phyloP scores from a whole-genome alignment of 75 land plant species.

The Larix kaempferi region DNA sequence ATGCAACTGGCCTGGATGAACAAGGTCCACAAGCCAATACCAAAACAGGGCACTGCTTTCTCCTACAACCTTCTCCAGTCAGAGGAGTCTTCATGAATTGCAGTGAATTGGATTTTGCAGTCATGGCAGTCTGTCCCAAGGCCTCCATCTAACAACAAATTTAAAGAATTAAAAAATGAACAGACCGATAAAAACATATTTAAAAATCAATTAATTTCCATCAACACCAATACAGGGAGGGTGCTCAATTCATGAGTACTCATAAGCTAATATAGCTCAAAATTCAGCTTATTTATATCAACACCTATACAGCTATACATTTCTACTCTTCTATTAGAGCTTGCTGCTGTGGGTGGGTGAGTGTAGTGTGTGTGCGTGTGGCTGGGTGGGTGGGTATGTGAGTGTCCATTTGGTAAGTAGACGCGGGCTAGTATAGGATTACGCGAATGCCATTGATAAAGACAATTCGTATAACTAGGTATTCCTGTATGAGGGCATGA shows the following conservation, averaged over 20 bases:
- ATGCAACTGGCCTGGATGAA: neutral
- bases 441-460: neutral
- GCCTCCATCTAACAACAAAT: conserved; percentile 2
- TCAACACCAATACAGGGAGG: neutral
- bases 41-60: neutral
- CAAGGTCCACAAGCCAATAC: neutral
- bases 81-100: neutral
- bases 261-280: neutral
- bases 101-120: neutral
- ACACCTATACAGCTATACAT: neutral
- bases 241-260: neutral
- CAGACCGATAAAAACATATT: neutral
- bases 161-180: neutral
- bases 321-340: neutral
- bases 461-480: neutral
- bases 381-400: too few relatives aligned
- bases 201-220: neutral
- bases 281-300: neutral
- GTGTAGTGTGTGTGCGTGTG: too few relatives aligned
- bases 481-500: neutral
- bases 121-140: neutral
- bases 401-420: neutral
- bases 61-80: neutral
- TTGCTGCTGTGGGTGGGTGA: neutral
- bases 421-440: neutral